Conservation (phyloP, 805 yeast species). For the Osmozyma mogii region DNA sequence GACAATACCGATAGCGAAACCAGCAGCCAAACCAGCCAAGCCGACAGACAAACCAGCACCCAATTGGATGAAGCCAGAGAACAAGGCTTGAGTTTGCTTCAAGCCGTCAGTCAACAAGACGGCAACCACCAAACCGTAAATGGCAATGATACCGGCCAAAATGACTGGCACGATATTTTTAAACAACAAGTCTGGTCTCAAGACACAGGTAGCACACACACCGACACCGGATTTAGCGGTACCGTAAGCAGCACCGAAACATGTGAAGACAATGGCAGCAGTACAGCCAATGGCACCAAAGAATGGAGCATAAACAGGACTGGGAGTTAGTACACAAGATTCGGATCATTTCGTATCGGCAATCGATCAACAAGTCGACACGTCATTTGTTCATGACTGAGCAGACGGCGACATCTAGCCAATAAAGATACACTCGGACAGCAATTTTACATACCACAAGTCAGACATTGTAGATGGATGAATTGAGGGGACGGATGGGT, state of each 20-base stretch:
- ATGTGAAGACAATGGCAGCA: conserved; percentile 96
- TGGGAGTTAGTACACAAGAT: conserved; percentile 7
- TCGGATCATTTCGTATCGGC: neutral
- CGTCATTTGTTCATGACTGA: too few relatives aligned
- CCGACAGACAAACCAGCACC: conserved; percentile 99
- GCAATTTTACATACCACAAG: conserved; percentile 52
- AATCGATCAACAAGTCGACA: neutral
- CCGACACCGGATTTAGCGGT: conserved; percentile 99
- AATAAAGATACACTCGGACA: neutral
- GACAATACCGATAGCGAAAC: conserved; percentile 98
- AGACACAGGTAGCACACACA: conserved; percentile 95
- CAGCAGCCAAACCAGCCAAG: conserved; percentile 94
- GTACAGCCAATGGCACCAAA: conserved; percentile 99
- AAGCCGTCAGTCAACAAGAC: conserved; percentile 88
- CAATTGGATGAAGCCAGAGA: conserved; percentile 95
- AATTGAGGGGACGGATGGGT: too few relatives aligned
- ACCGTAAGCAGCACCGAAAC: conserved; percentile 98
- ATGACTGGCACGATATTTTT: conserved; percentile 93
- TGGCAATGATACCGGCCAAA: conserved; percentile 99
- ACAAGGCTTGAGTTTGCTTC: conserved; percentile 84
- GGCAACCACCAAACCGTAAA: conserved; percentile 94
- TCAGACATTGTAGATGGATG: conserved; percentile 50
- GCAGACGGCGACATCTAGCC: neutral
- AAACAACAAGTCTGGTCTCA: conserved; percentile 93
- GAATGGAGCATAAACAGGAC: conserved; percentile 56